Conservation (phyloP, 345 rosid species). For the Pistacia atlantica region DNA sequence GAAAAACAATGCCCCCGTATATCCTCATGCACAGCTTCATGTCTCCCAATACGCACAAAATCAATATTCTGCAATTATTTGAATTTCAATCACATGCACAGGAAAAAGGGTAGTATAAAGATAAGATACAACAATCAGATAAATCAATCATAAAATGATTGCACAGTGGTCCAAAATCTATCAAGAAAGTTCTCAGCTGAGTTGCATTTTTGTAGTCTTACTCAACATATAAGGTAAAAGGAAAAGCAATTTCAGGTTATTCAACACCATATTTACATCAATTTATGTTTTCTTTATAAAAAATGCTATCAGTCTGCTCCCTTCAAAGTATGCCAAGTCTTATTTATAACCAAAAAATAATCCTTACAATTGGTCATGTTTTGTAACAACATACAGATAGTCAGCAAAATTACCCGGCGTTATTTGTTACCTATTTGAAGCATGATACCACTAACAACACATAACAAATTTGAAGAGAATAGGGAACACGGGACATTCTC, state of each 20-base stretch:
- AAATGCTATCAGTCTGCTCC: neutral
- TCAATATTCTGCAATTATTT: constrained; percentile 60
- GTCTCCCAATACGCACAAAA: constrained; percentile 91
- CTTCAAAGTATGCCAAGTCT: neutral
- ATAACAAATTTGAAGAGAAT: constrained; percentile 5
- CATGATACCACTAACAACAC: neutral
- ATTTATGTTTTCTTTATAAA: neutral
- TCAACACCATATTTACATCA: neutral
- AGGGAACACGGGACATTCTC: neutral
- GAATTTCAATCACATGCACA: constrained; percentile 11
- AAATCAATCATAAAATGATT: constrained; percentile 4
- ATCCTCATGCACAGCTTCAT: constrained; percentile 81
- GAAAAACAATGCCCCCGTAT: constrained; percentile 73
- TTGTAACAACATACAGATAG: neutral
- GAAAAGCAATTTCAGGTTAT: neutral
- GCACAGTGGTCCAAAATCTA: neutral
- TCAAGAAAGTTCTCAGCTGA: neutral
- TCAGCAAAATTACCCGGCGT: neutral
- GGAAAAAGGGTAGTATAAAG: neutral
- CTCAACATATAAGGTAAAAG: neutral
- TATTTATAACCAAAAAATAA: neutral
- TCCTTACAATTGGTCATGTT: neutral
- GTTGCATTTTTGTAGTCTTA: neutral
- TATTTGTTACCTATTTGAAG: neutral
- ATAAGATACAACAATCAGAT: neutral